Percentiles rank a stretch among this genome's conserved stretches.
These are phyloP conservation scores for Talaromyces sp. DNA, from an alignment of 2,329 filamentous ascomycete species.

Conservation along the genomic window DNA sequence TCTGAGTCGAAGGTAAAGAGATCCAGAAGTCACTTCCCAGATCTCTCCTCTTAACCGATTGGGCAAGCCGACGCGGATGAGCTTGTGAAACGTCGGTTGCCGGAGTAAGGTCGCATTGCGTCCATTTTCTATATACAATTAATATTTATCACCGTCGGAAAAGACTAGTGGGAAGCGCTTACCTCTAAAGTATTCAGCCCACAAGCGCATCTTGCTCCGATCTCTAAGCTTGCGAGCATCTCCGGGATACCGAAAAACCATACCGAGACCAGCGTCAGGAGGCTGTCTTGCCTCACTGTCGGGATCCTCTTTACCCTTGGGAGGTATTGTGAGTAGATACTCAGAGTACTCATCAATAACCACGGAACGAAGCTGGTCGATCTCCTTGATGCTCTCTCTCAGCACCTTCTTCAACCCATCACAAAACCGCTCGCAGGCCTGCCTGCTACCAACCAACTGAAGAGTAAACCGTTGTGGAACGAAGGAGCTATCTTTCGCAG, in stretches of 20 bases:
- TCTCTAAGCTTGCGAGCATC: conserved; percentile 92
- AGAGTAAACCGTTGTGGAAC: conserved; percentile 84
- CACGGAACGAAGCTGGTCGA: conserved; percentile 76
- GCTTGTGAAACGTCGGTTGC: conserved; percentile 95
- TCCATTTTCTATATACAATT: conserved; percentile 64
- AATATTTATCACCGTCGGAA: conserved; percentile 11
- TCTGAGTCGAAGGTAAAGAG: conserved; percentile 80
- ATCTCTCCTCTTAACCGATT: conserved; percentile 90
- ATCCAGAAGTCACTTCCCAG: conserved; percentile 92
- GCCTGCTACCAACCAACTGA: conserved; percentile 81
- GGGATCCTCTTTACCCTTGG: conserved; percentile 51
- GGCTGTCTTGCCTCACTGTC: conserved; percentile 45
- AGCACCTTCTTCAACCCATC: conserved; percentile 90
- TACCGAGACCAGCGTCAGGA: conserved; percentile 90
- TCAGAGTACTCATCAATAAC: conserved; percentile 87
- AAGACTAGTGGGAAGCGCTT: conserved; percentile 7
- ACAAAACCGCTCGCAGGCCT: conserved; percentile 90
- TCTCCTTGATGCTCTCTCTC: conserved; percentile 78
- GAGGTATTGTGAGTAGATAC: conserved; percentile 56
- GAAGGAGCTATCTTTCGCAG: conserved; percentile 48
- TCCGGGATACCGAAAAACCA: conserved; percentile 90
- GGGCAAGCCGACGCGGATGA: conserved; percentile 90
- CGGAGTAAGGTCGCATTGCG: conserved; percentile 87
- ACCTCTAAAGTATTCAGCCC: conserved; percentile 85
- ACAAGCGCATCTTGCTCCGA: conserved; percentile 92